Conservation (phyloP, 2,329 filamentous ascomycete species). For the Leptographium lundbergii region DNA sequence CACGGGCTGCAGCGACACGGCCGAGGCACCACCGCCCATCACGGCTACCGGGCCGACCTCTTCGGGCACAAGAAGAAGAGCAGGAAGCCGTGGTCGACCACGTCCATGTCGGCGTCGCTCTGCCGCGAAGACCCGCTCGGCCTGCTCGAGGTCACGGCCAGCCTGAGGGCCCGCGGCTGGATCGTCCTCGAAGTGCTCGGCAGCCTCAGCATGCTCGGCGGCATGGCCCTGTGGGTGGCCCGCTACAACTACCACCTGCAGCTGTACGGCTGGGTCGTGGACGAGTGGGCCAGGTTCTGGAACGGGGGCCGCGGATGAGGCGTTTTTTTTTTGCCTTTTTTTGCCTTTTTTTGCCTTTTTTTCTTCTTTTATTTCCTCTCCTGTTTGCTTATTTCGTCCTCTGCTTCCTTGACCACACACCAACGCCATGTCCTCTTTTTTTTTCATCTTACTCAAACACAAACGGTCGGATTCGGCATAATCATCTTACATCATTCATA, state of each 20-base stretch:
- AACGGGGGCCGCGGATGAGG: constrained; percentile 11
- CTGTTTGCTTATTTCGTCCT: neutral
- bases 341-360: neutral
- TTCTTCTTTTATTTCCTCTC: neutral
- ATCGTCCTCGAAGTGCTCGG: constrained; percentile 62
- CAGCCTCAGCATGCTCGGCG: constrained; percentile 61
- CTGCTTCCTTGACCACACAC: no score
- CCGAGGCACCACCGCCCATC: neutral
- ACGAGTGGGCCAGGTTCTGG: constrained; percentile 19
- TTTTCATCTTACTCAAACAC: neutral
- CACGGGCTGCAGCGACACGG: neutral
- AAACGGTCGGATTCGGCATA: neutral
- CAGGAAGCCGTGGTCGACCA: neutral
- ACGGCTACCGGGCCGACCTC: neutral
- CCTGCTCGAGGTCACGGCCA: constrained; percentile 55
- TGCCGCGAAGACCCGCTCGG: constrained; percentile 64
- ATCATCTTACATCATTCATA: neutral
- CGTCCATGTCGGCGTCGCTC: constrained; percentile 19
- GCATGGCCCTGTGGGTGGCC: constrained; percentile 50
- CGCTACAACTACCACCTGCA: constrained; percentile 17
- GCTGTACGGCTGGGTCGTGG: constrained; percentile 15
- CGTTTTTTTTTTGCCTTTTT: neutral
- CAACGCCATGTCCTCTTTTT: neutral
- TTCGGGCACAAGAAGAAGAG: neutral
- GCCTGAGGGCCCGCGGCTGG: constrained; percentile 51